Evolutionary conservation across 2,329 filamentous ascomycete species (phyloP), one percentile per base, ranked within the genome.

Genomic region (Aspergillus sp.): DNA sequence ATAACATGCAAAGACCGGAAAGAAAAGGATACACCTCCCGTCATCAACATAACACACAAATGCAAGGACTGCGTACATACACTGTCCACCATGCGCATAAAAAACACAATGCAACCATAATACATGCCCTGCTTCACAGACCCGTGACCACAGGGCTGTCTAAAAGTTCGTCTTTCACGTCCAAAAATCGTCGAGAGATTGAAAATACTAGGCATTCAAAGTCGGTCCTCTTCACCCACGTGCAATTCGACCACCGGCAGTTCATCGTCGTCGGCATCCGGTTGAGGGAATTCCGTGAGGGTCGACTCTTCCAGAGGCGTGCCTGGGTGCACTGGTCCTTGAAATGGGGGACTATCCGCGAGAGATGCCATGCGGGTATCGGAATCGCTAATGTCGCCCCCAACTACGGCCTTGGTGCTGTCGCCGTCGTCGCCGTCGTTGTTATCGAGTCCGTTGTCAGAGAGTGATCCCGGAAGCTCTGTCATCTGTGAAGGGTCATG

Each of bases 221-320:
- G 62, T 30, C 63, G 63, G 8, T 74, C 70, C 11, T 76, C 73
- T 15, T 75, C 72, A 18, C 66, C 66, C 41, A 77, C 70, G 43
- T 65, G 71, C 34, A 78, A 63, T 62, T 79, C 76, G 48, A 76
- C 70, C 34, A 78, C 76, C 3, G 76, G 73, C 18, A 76, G 64
- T 4, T 76, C 72, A 26, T 76, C 59, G n/a, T 64, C 59, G 26
- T 76, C 59, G n/a, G 68, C 69, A 24, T 71, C 68, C 51, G 67
- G 61, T 24, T 64, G 64, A 24, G 69, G 66, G 15, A 75, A 67
- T 49, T 75, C 71, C 51, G 70, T 67, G 32, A 74, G 36, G 62
- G 65, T 48, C 48, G 59, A 55, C 32, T 71, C 66, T 26, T 71
- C 67, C 48, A 70, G 66, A 11, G 67, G 60, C 0, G 65, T 68